Conservation (phyloP, 2,329 filamentous ascomycete species). For the Fusarium sulawesiense region DNA sequence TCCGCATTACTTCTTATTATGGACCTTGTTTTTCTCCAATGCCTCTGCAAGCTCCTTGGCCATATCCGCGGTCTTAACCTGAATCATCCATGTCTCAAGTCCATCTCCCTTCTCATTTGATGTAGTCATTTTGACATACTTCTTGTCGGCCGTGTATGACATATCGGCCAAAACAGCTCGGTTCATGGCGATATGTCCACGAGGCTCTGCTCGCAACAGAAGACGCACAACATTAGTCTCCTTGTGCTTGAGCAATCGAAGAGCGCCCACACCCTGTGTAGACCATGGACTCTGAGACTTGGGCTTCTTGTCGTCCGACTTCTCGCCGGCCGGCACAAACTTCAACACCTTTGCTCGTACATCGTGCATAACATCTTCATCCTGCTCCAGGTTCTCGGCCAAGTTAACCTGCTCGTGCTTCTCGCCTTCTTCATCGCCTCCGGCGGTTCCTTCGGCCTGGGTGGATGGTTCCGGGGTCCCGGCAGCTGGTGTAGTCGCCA, state of each 20-base stretch:
- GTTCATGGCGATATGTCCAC: conserved; percentile 80
- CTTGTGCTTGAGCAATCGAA: conserved; percentile 80
- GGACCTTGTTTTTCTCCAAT: conserved; percentile 65
- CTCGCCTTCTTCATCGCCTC: conserved; percentile 63
- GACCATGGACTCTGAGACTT: conserved; percentile 72
- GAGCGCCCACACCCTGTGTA: conserved; percentile 75
- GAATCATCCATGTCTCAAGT: conserved; percentile 77
- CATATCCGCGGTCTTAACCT: conserved; percentile 73
- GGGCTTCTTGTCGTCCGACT: conserved; percentile 57
- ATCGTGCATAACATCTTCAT: conserved; percentile 77
- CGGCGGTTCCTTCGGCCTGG: conserved; percentile 57
- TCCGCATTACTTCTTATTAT: conserved; percentile 63
- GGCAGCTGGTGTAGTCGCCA: conserved; percentile 69
- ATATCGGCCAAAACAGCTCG: conserved; percentile 70
- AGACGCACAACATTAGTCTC: conserved; percentile 74
- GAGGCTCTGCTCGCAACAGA: conserved; percentile 78
- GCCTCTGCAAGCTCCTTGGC: conserved; percentile 64
- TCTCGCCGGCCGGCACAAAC: conserved; percentile 62
- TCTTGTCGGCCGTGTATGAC: conserved; percentile 70
- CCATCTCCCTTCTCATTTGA: conserved; percentile 68
- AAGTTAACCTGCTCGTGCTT: conserved; percentile 78
- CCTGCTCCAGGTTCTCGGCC: conserved; percentile 74
- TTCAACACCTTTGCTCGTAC: conserved; percentile 77
- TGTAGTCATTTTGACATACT: conserved; percentile 69
- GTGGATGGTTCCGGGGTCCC: conserved; percentile 68